Conservation (phyloP, 1,284 basidiomycete species). For the Veloporphyrellus conicus region DNA sequence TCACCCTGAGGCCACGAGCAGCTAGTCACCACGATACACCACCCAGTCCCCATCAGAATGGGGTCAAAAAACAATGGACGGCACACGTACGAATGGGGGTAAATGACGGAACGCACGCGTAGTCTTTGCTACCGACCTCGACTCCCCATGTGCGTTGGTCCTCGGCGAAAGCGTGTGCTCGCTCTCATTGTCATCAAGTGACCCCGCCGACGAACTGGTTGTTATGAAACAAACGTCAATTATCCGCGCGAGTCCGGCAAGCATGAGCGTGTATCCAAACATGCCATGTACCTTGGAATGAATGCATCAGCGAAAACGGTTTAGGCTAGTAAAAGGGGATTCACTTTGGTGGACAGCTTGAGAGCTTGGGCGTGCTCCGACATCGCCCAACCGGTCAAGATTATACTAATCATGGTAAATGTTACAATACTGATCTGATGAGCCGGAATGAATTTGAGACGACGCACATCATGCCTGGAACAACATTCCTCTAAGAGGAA, state of each 20-base stretch:
- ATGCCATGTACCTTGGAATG: conserved; percentile 65
- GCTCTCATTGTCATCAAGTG: conserved; percentile 47
- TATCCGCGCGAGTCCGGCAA: conserved; percentile 78
- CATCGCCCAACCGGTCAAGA: conserved; percentile 94
- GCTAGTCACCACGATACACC: conserved; percentile 36
- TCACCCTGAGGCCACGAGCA: conserved; percentile 63
- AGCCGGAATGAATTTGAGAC: not conserved
- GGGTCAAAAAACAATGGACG: not conserved
- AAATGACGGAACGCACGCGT: conserved; percentile 76
- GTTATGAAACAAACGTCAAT: conserved; percentile 83
- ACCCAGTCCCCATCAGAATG: not conserved
- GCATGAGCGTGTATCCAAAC: conserved; percentile 84
- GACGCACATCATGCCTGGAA: conserved; percentile 78
- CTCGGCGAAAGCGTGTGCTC: conserved; percentile 57
- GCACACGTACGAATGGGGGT: conserved; percentile 72
- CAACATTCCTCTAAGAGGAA: conserved; percentile 60
- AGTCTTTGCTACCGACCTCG: conserved; percentile 35
- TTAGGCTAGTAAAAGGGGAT: not conserved
- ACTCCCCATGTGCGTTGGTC: conserved; percentile 12
- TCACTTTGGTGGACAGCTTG: conserved; percentile 77
- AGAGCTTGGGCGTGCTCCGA: conserved; percentile 83
- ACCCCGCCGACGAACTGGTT: conserved; percentile 30
- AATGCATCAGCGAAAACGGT: conserved; percentile 10
- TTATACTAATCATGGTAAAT: conserved; percentile 49
- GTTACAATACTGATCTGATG: conserved; percentile 8